Base-by-base conservation (phyloP, 164 flowering plant species). In the Echeveria elegans region DNA sequence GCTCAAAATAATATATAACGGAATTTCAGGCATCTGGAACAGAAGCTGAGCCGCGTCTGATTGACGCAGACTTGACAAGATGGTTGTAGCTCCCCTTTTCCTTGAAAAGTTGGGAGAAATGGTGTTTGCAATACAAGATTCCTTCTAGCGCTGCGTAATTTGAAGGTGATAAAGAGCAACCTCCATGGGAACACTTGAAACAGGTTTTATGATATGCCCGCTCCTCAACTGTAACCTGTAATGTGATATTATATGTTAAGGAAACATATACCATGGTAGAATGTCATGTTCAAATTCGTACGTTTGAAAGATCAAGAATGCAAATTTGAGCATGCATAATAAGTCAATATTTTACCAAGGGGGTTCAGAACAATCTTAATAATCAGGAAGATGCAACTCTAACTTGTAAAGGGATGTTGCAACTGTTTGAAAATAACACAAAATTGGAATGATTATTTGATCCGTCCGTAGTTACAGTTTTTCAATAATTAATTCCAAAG, bases 11-110 rank as follows among this genome's bases (percentile, higher is more conserved):
- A 9, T 19, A 24, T 16, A 18, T 58, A 31, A 30, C n/a, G 19
- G 38, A 28, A 40, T 32, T 34, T 80, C 73, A 82, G 60, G 82
- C 77, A 31, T 83, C 96, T 19, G 88, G 89, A 68, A 79, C 80
- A 9, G 85, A 67, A 34, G 88, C 72, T 0, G 90, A 69, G 0
- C 86, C 76, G 16, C 95, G 90, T 76, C 82, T 94, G 60, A 90
- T 82, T 4, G 96, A 84, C 40, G 97, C 97, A 40, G 85, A 88
- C 72, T 89, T 86, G 77, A 88, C 79, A 26, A 94, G 85, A 74
- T 94, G 98, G 75, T 87, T 88, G 81, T 94, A 94, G 84, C 92
- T 94, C 5, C 99, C 99, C 75, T 94, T 94, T 82, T 94, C 99
- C 81, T 88, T 89, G 82, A 94, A 94, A 53, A 94, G 92, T 77